Conservation (phyloP, 2,329 filamentous ascomycete genomes). For the Phialemoniopsis sp. region DNA sequence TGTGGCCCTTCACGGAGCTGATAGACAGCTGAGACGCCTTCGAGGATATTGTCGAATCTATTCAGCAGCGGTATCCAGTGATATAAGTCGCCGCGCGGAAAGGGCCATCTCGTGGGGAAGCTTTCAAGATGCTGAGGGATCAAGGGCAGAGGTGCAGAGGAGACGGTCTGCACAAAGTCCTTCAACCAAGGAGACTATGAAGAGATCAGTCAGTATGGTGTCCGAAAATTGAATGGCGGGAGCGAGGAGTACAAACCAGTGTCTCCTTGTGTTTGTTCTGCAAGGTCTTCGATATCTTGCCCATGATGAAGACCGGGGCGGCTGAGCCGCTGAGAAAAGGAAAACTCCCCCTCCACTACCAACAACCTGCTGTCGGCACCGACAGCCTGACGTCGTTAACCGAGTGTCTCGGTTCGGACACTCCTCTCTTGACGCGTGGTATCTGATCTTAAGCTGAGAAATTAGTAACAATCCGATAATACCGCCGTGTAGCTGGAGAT, state of each 20-base stretch:
- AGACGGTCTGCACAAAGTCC: conserved; percentile 71
- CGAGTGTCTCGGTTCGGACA: conserved; percentile 4
- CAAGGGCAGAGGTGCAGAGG: conserved; percentile 66
- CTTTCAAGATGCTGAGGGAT: conserved; percentile 71
- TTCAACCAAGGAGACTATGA: conserved; percentile 80
- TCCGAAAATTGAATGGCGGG: conserved; percentile 8
- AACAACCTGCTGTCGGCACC: conserved; percentile 29
- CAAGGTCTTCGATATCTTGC: conserved; percentile 64
- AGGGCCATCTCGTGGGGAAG: conserved; percentile 90
- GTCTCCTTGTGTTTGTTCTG: conserved; percentile 65
- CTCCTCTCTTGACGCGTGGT: not conserved
- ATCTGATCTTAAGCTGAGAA: too few species aligned
- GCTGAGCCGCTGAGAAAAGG: conserved; percentile 49
- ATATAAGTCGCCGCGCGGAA: conserved; percentile 91
- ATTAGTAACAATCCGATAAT: too few species aligned
- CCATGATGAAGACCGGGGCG: conserved; percentile 58
- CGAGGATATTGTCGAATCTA: conserved; percentile 85
- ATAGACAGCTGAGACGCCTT: conserved; percentile 77
- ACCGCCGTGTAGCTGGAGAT: too few species aligned
- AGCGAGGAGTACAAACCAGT: conserved; percentile 37
- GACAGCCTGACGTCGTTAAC: conserved; percentile 27
- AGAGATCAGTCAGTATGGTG: conserved; percentile 17
- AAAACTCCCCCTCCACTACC: conserved; percentile 56
- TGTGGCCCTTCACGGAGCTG: conserved; percentile 78
- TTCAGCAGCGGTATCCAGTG: conserved; percentile 97